These are phyloP conservation scores for Monosporascus sp. DNA, from an alignment of 2,329 filamentous ascomycete species.

Conservation along the genomic window DNA sequence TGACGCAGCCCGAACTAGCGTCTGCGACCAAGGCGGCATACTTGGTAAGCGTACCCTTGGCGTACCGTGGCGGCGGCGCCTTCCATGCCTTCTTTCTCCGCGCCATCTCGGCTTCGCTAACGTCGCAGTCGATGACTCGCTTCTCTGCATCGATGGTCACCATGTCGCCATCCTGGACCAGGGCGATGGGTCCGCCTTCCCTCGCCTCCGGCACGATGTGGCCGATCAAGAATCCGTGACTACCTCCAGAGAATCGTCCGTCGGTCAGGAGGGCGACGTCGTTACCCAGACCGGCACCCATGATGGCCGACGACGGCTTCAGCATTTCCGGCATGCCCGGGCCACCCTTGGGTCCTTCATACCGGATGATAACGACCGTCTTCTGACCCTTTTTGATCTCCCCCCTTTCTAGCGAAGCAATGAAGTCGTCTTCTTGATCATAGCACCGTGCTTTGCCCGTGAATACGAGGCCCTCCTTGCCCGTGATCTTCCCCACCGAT, in stretches of 20 bases:
- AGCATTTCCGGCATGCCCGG: slow-evolving; percentile 95
- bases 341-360: slow-evolving; percentile 88
- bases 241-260: slow-evolving; percentile 72
- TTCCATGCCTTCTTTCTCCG: slow-evolving; percentile 55
- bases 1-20: slow-evolving; percentile 55
- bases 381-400: slow-evolving; percentile 81
- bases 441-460: slow-evolving; percentile 77
- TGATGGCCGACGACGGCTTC: slow-evolving; percentile 86
- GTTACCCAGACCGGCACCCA: slow-evolving; percentile 78
- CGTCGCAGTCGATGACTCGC: slow-evolving; percentile 60
- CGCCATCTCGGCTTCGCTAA: slow-evolving; percentile 60
- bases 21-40: slow-evolving; percentile 58
- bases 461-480: slow-evolving; percentile 84
- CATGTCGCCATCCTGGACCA: slow-evolving; percentile 74
- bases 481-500: slow-evolving; percentile 88
- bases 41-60: slow-evolving; percentile 64
- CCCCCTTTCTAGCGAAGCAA: slow-evolving; percentile 69
- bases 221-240: slow-evolving; percentile 81
- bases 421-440: slow-evolving; percentile 76
- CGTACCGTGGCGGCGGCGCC: slow-evolving; percentile 52
- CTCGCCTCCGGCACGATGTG: slow-evolving; percentile 85
- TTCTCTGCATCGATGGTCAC: slow-evolving; percentile 80
- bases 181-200: slow-evolving; percentile 76
- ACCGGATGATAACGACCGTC: slow-evolving; percentile 84
- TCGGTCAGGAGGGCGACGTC: slow-evolving; percentile 72